Conservation (phyloP, 2,329 filamentous ascomycete genomes). For the Aulographum hederae region DNA sequence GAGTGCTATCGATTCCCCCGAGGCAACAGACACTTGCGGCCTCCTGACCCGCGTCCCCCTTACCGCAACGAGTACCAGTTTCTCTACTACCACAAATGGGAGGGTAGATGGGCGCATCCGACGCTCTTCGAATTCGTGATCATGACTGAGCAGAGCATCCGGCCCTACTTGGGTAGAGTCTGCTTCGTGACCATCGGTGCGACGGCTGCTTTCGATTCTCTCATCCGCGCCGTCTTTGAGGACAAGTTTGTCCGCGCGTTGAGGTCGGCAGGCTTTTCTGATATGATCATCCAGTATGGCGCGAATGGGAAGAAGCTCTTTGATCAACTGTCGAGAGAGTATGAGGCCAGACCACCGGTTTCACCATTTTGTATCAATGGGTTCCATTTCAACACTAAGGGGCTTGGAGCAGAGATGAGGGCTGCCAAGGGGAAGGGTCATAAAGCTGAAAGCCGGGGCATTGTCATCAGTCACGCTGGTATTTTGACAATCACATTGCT, state of each 20-base stretch:
- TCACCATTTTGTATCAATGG: slow-evolving; percentile 26
- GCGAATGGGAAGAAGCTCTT: slow-evolving; percentile 41
- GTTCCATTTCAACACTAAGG: slow-evolving; percentile 46
- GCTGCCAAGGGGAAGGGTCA: slow-evolving; percentile 27
- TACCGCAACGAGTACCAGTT: too few relatives aligned
- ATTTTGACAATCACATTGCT: slow-evolving; percentile 11
- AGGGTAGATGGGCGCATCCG: too few relatives aligned
- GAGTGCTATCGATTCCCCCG: too few relatives aligned
- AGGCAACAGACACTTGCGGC: too few relatives aligned
- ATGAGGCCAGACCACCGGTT: slow-evolving; percentile 7
- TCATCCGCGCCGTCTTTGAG: slow-evolving; percentile 49
- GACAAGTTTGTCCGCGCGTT: slow-evolving; percentile 46
- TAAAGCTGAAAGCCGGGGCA: slow-evolving; percentile 38
- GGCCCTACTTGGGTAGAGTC: too few relatives aligned
- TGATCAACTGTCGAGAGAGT: slow-evolving; percentile 11
- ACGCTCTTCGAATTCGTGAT: too few relatives aligned
- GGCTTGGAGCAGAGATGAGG: slow-evolving; percentile 41
- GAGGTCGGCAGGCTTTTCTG: slow-evolving; percentile 40
- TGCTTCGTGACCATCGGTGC: slow-evolving; percentile 89
- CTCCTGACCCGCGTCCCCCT: too few relatives aligned
- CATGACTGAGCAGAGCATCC: too few relatives aligned
- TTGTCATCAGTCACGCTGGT: slow-evolving; percentile 86
- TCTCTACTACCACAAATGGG: too few relatives aligned
- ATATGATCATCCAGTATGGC: slow-evolving; percentile 68
- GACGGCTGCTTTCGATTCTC: slow-evolving; percentile 61